Evolutionary conservation across 495 filamentous ascomycete genomes (phyloP).

Genomic region (Xylaria scruposa): DNA sequence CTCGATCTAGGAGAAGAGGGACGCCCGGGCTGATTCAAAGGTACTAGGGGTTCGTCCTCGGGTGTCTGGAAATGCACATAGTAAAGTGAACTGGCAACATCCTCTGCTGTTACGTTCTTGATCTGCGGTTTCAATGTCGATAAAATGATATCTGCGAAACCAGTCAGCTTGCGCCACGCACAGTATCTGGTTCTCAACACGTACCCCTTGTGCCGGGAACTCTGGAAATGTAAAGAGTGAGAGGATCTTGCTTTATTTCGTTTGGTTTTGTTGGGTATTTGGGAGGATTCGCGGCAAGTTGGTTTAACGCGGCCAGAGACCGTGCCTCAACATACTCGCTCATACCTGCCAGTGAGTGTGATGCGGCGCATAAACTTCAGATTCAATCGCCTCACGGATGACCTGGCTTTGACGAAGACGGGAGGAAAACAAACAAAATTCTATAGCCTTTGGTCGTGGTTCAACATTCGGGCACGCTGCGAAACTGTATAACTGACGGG

Average conservation of each 20-base stretch:
- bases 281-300: conserved; percentile 85
- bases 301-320: conserved; percentile 80
- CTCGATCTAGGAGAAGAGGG: conserved; percentile 55
- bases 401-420: not conserved
- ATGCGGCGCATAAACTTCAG: not conserved
- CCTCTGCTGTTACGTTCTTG: conserved; percentile 85
- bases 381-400: not conserved
- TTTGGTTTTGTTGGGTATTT: conserved; percentile 78
- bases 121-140: conserved; percentile 85
- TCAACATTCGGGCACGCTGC: not conserved
- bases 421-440: not conserved
- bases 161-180: conserved; percentile 29
- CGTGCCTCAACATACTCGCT: conserved; percentile 71
- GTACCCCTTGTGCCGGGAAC: conserved; percentile 90
- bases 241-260: conserved; percentile 65
- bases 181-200: conserved; percentile 22
- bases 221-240: conserved; percentile 87
- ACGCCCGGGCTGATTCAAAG: conserved; percentile 48
- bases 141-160: conserved; percentile 81
- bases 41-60: conserved; percentile 58
- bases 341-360: conserved; percentile 34
- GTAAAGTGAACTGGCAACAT: conserved; percentile 87
- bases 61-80: conserved; percentile 81
- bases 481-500: not conserved
- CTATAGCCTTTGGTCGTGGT: not conserved